Base-by-base conservation (phyloP, 1,284 basidiomycete species). In the Malassezia japonica region DNA sequence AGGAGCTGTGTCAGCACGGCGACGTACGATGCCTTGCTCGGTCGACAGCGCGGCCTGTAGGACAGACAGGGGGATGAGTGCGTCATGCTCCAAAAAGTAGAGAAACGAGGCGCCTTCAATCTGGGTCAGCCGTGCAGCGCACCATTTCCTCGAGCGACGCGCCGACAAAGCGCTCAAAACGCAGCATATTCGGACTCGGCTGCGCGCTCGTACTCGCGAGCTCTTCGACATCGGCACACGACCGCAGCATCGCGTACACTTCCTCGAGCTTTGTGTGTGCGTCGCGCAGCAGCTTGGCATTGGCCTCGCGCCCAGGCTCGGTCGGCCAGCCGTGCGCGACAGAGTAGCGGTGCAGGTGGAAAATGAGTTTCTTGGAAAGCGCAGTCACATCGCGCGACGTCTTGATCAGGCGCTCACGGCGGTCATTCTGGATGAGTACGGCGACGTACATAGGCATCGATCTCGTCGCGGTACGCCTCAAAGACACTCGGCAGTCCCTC, bases 321-420 rank as follows among this genome's bases (percentile, higher is more conserved):
- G 47, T 42, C 6, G 56, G 45, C 13, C 47, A 56, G 31, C 57
- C 54, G 27, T 55, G 50, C 6, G 34, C 36, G 23, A 57, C 21
- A n/a, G 59, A 54, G 41, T 56, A 77, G 35, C 90, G 84, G 68
- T 95, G 92, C 3, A 96, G 79, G 41, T 88, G 82, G 67, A 96
- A 96, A 57, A 98, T 96, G 66, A 84, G 79, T 74, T 88, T 91
- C 74, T 98, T 98, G 39, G 89, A 89, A n/a, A 86, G 78, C 59
- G 83, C 85, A 13, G 91, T 96, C 58, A 89, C 81, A 72, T 94
- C 90, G 28, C 92, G 74, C 6, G 78, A 79, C 8, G 74, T 54
- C 79, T 90, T 91, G 70, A 90, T 86, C 56, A 91, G 79, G 24
- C 85, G 80, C 65, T 92, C 88, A 35, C 74, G 61, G 12, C 73